Conservation (phyloP, 139 green algal genomes). For the Chlamydomonas incerta region DNA sequence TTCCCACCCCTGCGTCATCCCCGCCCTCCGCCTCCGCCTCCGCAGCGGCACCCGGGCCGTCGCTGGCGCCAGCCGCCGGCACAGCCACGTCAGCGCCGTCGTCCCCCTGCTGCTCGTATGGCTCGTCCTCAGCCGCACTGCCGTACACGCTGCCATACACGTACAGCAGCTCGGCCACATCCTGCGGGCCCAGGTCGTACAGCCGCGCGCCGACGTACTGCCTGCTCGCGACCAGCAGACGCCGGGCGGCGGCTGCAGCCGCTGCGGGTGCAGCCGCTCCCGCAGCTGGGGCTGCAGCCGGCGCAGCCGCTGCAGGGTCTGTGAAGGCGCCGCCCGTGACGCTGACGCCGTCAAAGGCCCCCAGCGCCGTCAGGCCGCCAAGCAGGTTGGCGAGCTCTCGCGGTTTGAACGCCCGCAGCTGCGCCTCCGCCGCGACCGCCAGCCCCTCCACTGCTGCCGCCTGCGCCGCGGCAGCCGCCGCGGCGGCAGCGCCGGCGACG, state of each 20-base stretch:
- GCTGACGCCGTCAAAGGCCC: neutral
- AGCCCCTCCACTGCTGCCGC: neutral
- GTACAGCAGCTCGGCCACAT: conserved; percentile 34
- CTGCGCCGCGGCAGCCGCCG: neutral
- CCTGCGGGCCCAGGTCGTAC: neutral
- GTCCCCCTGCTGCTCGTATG: neutral
- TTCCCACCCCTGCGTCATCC: no score
- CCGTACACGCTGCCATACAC: neutral
- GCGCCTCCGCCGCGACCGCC: neutral
- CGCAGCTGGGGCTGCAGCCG: no score
- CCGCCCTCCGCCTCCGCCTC: no score
- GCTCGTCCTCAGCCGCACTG: neutral
- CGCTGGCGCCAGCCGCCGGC: no score
- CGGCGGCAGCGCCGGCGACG: neutral
- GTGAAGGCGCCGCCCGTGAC: no score
- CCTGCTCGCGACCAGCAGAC: neutral
- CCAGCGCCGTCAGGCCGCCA: conserved; percentile 3
- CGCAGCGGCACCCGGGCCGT: no score
- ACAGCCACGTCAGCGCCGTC: neutral
- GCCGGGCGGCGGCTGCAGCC: no score
- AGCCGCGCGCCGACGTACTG: neutral
- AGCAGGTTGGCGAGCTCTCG: conserved; percentile 29
- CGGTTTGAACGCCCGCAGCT: conserved; percentile 8
- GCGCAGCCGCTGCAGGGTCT: no score
- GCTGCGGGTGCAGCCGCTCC: no score